These are phyloP conservation scores for Houttuynia cordata DNA, from an alignment of 164 flowering plant genomes.

Conservation along the genomic window DNA sequence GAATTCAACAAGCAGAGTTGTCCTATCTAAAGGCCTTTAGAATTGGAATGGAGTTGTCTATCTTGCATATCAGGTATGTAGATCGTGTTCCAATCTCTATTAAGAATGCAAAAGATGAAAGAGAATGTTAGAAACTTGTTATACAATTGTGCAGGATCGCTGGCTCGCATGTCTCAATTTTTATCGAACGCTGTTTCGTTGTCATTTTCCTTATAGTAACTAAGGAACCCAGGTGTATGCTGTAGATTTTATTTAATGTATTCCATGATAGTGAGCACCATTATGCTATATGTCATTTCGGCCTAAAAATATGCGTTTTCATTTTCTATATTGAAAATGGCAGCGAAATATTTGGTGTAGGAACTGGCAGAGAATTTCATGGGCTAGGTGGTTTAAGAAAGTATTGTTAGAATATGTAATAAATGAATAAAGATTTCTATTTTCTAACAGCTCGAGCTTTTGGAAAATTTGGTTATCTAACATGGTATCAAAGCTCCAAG, in stretches of 20 bases:
- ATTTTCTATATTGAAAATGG: constrained; percentile 26
- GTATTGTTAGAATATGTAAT: too few relatives aligned
- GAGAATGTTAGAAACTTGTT: background rate
- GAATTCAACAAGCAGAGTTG: constrained; percentile 85
- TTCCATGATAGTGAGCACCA: background rate
- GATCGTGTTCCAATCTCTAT: too few relatives aligned
- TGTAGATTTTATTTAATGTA: background rate
- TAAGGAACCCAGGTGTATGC: constrained; percentile 70
- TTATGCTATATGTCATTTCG: background rate
- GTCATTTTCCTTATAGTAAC: constrained; percentile 66
- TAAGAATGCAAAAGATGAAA: background rate
- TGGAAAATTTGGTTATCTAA: too few relatives aligned
- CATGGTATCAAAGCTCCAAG: too few relatives aligned
- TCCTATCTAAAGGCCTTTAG: constrained; percentile 83
- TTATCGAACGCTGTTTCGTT: constrained; percentile 81
- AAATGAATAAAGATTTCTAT: too few relatives aligned
- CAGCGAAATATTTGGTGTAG: constrained; percentile 26
- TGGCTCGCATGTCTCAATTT: constrained; percentile 78
- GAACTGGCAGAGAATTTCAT: constrained; percentile 41
- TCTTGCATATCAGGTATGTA: too few relatives aligned
- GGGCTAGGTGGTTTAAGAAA: constrained; percentile 84
- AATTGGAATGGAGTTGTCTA: too few relatives aligned
- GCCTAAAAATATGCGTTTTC: background rate
- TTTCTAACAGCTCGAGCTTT: too few relatives aligned
- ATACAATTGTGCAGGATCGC: constrained; percentile 48